Evolutionary conservation across 805 yeast species (phyloP).

Genomic region (Suhomyces vadensis): DNA sequence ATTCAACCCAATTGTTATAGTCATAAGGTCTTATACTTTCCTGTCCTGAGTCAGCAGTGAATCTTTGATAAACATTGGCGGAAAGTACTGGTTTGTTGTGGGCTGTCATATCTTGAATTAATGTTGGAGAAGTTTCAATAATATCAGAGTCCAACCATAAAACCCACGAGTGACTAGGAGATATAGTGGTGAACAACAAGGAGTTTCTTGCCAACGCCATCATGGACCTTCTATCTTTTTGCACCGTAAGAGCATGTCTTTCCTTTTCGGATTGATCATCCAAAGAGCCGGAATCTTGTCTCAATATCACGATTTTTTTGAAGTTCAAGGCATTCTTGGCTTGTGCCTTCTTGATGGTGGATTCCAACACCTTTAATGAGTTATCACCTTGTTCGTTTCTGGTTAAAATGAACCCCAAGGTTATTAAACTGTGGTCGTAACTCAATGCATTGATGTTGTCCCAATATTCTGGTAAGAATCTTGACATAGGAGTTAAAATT

Average conservation of each 20-base stretch:
- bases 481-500: constrained; percentile 86
- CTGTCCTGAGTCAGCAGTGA: constrained; percentile 53
- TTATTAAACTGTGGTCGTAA: constrained; percentile 83
- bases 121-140: constrained; percentile 78
- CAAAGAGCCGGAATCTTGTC: constrained; percentile 86
- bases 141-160: constrained; percentile 96
- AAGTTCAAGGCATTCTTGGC: constrained; percentile 61
- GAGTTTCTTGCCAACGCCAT: constrained; percentile 97
- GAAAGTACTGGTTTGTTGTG: constrained; percentile 87
- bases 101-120: constrained; percentile 82
- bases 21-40: constrained; percentile 83
- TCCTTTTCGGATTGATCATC: constrained; percentile 79
- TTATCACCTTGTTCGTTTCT: constrained; percentile 77
- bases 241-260: constrained; percentile 83
- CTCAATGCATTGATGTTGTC: constrained; percentile 68
- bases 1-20: constrained; percentile 92
- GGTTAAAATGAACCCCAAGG: constrained; percentile 91
- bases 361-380: constrained; percentile 71
- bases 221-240: constrained; percentile 81
- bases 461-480: constrained; percentile 88
- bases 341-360: constrained; percentile 73
- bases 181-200: constrained; percentile 79
- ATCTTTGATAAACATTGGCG: constrained; percentile 93
- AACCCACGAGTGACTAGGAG: constrained; percentile 92
- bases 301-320: constrained; percentile 79